phyloP scores from a whole-genome alignment of 1,284 basidiomycete species.

The Pholiota adiposa region DNA sequence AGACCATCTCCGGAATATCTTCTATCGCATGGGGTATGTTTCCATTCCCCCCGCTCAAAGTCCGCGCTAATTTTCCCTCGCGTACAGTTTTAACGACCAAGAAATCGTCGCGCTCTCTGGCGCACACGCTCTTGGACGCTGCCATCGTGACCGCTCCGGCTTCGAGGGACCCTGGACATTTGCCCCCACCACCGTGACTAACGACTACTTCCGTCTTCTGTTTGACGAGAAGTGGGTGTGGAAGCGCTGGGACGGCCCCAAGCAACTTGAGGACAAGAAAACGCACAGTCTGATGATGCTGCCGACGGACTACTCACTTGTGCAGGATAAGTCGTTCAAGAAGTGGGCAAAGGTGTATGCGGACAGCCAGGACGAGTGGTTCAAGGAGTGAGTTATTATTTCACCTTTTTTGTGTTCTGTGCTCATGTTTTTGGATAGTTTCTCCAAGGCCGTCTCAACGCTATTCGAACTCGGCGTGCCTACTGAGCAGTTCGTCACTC shows the following conservation, averaged over 20 bases:
- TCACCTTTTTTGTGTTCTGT: background rate
- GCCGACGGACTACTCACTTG: conserved; percentile 85
- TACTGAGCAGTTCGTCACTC: conserved; percentile 67
- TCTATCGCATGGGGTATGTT: conserved; percentile 84
- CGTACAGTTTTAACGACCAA: conserved; percentile 84
- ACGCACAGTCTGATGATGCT: conserved; percentile 95
- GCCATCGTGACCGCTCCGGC: conserved; percentile 76
- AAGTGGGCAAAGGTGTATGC: conserved; percentile 86
- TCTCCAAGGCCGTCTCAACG: conserved; percentile 74
- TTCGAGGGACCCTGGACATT: conserved; percentile 89
- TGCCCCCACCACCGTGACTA: conserved; percentile 86
- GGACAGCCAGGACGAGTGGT: conserved; percentile 82
- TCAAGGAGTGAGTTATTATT: conserved; percentile 75
- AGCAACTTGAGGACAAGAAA: conserved; percentile 93
- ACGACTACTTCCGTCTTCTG: conserved; percentile 90
- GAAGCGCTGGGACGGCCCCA: conserved; percentile 91
- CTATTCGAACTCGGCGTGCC: conserved; percentile 94
- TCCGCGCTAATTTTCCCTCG: background rate
- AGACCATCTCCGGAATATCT: conserved; percentile 88
- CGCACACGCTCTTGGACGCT: conserved; percentile 94
- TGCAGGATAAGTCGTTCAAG: conserved; percentile 89
- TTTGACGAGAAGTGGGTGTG: conserved; percentile 87
- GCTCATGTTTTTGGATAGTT: conserved; percentile 60
- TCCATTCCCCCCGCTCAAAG: conserved; percentile 16
- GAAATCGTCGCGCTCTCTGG: conserved; percentile 95